These are phyloP conservation scores for Neurospora terricola DNA, from an alignment of 495 filamentous ascomycete species.

Conservation along the genomic window DNA sequence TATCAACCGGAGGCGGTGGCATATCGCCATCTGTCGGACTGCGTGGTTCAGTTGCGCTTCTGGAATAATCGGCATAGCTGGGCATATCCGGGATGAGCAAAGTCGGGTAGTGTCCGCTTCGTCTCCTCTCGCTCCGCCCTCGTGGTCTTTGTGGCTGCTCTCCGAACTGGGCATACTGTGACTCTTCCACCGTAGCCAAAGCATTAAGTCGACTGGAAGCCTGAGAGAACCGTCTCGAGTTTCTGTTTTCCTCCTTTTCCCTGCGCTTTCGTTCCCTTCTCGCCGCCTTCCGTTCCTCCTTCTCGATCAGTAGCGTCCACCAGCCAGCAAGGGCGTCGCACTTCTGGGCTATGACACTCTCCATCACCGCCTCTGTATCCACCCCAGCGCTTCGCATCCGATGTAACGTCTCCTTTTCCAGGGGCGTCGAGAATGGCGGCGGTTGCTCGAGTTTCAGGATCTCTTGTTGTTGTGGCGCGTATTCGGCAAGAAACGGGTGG, in stretches of 20 bases:
- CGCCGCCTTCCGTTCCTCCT: conserved; percentile 83
- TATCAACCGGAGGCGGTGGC: conserved; percentile 63
- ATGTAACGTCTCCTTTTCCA: conserved; percentile 86
- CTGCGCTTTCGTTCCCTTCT: conserved; percentile 76
- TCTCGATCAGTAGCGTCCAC: conserved; percentile 94
- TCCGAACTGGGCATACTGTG: conserved; percentile 23
- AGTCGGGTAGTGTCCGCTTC: conserved; percentile 39
- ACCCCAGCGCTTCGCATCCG: conserved; percentile 93
- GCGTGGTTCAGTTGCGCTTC: conserved; percentile 22
- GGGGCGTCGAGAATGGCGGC: conserved; percentile 71
- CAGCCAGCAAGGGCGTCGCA: conserved; percentile 89
- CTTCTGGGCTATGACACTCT: conserved; percentile 80
- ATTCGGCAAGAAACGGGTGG: conserved; percentile 80
- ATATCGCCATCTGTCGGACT: conserved; percentile 29
- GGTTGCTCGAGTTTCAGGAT: conserved; percentile 80
- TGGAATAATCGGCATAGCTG: conserved; percentile 40
- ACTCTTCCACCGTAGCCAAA: conserved; percentile 66
- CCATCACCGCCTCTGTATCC: conserved; percentile 87
- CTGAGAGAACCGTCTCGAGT: conserved; percentile 69
- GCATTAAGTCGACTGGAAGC: conserved; percentile 76
- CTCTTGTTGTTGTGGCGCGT: conserved; percentile 80
- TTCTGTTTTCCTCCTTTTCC: conserved; percentile 78
- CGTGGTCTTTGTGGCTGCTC: conserved; percentile 45
- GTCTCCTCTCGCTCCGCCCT: conserved; percentile 39
- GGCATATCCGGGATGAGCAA: conserved; percentile 55